Conservation (phyloP, 1,139 yeast genomes). For the Dujonia santamariae region DNA sequence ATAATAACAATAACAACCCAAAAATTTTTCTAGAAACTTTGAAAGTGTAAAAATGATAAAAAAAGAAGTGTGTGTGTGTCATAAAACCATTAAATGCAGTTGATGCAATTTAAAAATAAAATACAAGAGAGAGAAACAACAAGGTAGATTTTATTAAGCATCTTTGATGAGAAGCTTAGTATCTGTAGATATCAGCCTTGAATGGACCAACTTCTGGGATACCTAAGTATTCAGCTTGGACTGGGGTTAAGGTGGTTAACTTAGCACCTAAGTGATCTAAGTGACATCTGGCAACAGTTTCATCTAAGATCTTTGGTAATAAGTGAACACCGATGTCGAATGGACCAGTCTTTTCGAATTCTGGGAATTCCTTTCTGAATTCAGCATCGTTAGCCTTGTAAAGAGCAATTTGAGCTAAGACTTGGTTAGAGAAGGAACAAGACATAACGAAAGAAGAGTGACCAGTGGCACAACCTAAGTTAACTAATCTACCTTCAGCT, state of each 20-base stretch:
- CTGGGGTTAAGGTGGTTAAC: slow-evolving; percentile 73
- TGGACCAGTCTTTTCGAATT: slow-evolving; percentile 91
- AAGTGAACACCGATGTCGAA: slow-evolving; percentile 93
- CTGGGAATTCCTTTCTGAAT: slow-evolving; percentile 81
- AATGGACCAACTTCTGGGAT: slow-evolving; percentile 92
- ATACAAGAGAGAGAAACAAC: slow-evolving; percentile 9
- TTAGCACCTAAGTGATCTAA: slow-evolving; percentile 92
- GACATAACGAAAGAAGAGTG: slow-evolving; percentile 99
- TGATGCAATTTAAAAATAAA: slow-evolving; percentile 40
- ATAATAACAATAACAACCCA: slow-evolving; percentile 1
- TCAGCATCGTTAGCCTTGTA: slow-evolving; percentile 83
- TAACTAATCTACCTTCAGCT: slow-evolving; percentile 99
- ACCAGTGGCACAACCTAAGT: slow-evolving; percentile 99
- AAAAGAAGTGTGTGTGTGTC: slow-evolving; percentile 12
- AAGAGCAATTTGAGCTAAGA: slow-evolving; percentile 97
- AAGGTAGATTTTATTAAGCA: slow-evolving; percentile 4
- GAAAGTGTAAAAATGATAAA: slow-evolving; percentile 9
- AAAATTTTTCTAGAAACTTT: too few species aligned
- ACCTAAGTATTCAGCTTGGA: slow-evolving; percentile 95
- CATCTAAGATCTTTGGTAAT: slow-evolving; percentile 98
- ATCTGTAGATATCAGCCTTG: slow-evolving; percentile 99
- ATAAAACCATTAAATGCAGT: slow-evolving; percentile 42
- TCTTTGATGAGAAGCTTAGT: slow-evolving; percentile 41
- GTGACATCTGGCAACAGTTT: slow-evolving; percentile 98
- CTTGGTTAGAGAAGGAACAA: slow-evolving; percentile 99